A percentile compares a stretch with the other conserved stretches of the same genome.
These are phyloP conservation scores for Akanthomyces uredinophilus DNA, from an alignment of 2,329 filamentous ascomycete genomes.

Conservation along the genomic window DNA sequence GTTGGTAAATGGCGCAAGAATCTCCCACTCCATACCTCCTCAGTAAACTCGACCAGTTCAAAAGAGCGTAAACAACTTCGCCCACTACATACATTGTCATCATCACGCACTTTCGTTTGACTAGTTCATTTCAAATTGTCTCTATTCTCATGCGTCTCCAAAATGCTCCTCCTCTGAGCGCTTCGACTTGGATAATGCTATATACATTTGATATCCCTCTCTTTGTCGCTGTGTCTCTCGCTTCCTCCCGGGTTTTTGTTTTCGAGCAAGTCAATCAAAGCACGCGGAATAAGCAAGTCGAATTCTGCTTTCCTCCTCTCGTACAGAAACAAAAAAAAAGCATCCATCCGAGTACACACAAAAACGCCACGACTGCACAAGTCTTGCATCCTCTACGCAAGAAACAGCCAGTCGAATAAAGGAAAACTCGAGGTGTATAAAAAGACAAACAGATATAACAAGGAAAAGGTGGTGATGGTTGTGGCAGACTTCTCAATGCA, in stretches of 20 bases:
- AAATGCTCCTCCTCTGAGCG: background rate
- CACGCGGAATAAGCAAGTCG: background rate
- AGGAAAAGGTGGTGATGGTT: background rate
- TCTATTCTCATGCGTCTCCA: conserved; percentile 9
- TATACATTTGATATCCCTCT: conserved; percentile 14
- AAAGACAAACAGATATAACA: conserved; percentile 1
- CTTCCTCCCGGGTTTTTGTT: background rate
- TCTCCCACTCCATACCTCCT: too few species aligned
- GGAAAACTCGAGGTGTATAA: conserved; percentile 1
- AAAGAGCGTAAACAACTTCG: too few species aligned
- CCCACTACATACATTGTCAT: too few species aligned
- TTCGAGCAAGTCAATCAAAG: background rate
- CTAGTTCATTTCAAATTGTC: background rate
- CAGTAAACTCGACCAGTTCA: too few species aligned
- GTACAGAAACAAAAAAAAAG: background rate
- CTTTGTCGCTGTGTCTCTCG: background rate
- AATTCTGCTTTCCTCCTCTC: background rate
- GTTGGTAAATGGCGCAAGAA: too few species aligned
- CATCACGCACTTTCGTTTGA: too few species aligned
- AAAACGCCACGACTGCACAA: background rate
- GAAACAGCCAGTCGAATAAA: background rate
- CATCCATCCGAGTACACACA: background rate
- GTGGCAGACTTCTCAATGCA: background rate
- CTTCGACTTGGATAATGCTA: conserved; percentile 7
- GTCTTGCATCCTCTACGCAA: background rate